phyloP scores from a whole-genome alignment of 148 eudicot species.

The Agrostemma githago region DNA sequence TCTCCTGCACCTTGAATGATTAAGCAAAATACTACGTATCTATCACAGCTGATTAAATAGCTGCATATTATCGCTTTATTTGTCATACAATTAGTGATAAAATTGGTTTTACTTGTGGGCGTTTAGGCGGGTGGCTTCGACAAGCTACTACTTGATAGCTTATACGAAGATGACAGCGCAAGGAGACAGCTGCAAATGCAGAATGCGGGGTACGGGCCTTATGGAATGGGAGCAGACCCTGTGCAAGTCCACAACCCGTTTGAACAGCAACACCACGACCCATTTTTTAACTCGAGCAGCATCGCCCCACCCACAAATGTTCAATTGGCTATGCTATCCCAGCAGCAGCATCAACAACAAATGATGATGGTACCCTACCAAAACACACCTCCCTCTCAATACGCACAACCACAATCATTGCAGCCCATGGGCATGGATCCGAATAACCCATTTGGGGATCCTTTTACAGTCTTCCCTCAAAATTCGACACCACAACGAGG shows the following conservation, averaged over 20 bases:
- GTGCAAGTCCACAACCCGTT: slow-evolving; percentile 44
- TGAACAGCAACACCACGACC: slow-evolving; percentile 45
- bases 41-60: no score
- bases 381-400: slow-evolving; percentile 42
- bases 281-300: slow-evolving; percentile 52
- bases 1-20: not conserved
- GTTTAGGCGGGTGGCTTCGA: slow-evolving; percentile 81
- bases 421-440: slow-evolving; percentile 27
- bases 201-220: slow-evolving; percentile 61
- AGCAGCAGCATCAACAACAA: slow-evolving; percentile 43
- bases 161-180: slow-evolving; percentile 76
- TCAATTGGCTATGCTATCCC: slow-evolving; percentile 62
- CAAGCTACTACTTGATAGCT: slow-evolving; percentile 77
- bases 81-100: not conserved
- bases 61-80: not conserved
- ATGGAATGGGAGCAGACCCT: slow-evolving; percentile 38
- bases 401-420: slow-evolving; percentile 33
- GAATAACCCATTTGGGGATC: slow-evolving; percentile 81
- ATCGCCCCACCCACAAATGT: slow-evolving; percentile 74
- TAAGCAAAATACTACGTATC: not conserved
- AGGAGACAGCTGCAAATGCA: slow-evolving; percentile 74
- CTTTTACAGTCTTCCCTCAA: slow-evolving; percentile 42
- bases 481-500: slow-evolving; percentile 41
- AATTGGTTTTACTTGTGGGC: slow-evolving; percentile 3
- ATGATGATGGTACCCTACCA: slow-evolving; percentile 42